These are phyloP conservation scores for Fusarium sp. DNA, from an alignment of 2,329 filamentous ascomycete species.

Conservation along the genomic window DNA sequence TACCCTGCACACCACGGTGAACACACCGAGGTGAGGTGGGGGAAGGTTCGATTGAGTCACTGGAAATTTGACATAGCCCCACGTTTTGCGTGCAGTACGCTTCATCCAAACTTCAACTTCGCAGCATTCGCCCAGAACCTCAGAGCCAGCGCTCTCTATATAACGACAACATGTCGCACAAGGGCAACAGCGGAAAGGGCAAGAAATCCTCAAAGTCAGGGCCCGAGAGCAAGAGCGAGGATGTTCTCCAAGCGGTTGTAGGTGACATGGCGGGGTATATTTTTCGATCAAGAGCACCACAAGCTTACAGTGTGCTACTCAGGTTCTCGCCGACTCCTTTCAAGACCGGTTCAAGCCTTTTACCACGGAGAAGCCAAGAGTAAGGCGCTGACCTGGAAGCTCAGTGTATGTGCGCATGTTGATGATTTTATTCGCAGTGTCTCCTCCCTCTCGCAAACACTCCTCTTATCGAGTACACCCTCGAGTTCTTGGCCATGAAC, in stretches of 20 bases:
- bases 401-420: slow-evolving; percentile 22
- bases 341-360: slow-evolving; percentile 93
- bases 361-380: slow-evolving; percentile 87
- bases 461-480: slow-evolving; percentile 95
- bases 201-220: slow-evolving; percentile 66
- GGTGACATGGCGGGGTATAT: slow-evolving; percentile 53
- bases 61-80: slow-evolving; percentile 43
- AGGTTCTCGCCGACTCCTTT: slow-evolving; percentile 95
- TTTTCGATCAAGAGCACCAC: slow-evolving; percentile 22
- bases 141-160: slow-evolving; percentile 30
- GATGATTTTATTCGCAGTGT: slow-evolving; percentile 70
- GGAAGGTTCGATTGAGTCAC: slow-evolving; percentile 51
- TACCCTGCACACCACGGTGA: slow-evolving; percentile 22
- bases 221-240: slow-evolving; percentile 68
- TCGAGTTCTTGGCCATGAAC: slow-evolving; percentile 95
- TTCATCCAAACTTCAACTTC: slow-evolving; percentile 29
- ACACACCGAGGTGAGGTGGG: slow-evolving; percentile 49
- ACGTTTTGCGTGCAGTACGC: slow-evolving; percentile 28
- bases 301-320: slow-evolving; percentile 40
- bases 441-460: slow-evolving; percentile 93
- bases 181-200: slow-evolving; percentile 62
- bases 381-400: slow-evolving; percentile 58
- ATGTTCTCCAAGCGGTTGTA: slow-evolving; percentile 70
- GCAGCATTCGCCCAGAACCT: slow-evolving; percentile 24
- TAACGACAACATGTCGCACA: slow-evolving; percentile 59